A percentile compares a stretch with the other conserved stretches of the same genome.
Evolutionary conservation across 2,329 filamentous ascomycete genomes (phyloP).

Genomic region (Ophiocordyceps australis): DNA sequence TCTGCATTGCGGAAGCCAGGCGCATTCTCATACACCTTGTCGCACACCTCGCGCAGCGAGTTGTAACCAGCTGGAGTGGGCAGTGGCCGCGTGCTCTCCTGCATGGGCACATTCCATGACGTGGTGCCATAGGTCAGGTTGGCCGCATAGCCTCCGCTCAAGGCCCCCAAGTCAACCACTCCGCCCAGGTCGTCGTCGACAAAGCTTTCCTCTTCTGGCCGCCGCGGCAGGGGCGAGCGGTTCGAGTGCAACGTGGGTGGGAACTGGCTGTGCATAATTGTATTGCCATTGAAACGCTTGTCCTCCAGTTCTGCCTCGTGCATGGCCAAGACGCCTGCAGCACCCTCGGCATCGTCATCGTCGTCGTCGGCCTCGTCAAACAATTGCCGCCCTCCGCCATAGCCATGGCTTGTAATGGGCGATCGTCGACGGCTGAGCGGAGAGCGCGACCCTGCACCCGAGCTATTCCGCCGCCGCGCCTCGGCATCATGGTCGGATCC

Average conservation of each 20-base stretch:
- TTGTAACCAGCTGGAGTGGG: slow-evolving; percentile 22
- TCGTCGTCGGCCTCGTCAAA: slow-evolving; percentile 32
- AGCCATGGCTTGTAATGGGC: too few relatives aligned
- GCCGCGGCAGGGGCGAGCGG: slow-evolving; percentile 25
- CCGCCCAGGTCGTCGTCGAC: slow-evolving; percentile 53
- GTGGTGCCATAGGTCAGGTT: slow-evolving; percentile 31
- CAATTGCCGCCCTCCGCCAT: slow-evolving; percentile 1
- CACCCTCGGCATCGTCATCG: slow-evolving; percentile 77
- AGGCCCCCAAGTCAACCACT: slow-evolving; percentile 51
- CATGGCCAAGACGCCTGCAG: slow-evolving; percentile 69
- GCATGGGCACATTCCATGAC: too few relatives aligned
- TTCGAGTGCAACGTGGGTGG: slow-evolving; percentile 7
- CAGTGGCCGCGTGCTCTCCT: slow-evolving; percentile 27
- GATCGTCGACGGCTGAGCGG: too few relatives aligned
- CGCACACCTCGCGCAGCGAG: slow-evolving; percentile 9
- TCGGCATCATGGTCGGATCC: slow-evolving; percentile 27
- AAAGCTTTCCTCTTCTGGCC: slow-evolving; percentile 34
- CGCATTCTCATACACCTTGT: slow-evolving; percentile 11
- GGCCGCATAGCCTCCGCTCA: slow-evolving; percentile 52
- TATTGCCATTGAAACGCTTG: slow-evolving; percentile 22
- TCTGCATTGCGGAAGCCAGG: slow-evolving; percentile 40
- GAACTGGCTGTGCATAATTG: slow-evolving; percentile 9
- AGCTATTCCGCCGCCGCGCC: slow-evolving; percentile 29
- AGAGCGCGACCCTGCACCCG: slow-evolving; percentile 24
- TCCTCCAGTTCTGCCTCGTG: slow-evolving; percentile 68